These are phyloP conservation scores for Globisporangium spinosum DNA, from an alignment of 352 stramenopile species.

Conservation along the genomic window DNA sequence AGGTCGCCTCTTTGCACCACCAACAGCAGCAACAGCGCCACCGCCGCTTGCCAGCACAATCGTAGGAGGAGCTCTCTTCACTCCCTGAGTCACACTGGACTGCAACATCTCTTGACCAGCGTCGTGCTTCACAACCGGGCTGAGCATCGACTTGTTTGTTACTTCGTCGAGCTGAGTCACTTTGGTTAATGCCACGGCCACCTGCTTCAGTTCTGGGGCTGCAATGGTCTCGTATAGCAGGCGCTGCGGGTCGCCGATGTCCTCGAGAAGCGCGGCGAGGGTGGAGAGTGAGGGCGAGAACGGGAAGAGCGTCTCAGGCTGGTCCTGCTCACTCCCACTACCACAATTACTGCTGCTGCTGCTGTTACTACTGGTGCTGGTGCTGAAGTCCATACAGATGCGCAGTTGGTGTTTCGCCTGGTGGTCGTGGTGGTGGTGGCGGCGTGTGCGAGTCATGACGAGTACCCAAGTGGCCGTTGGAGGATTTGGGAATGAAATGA, in stretches of 20 bases:
- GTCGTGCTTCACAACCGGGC: neutral
- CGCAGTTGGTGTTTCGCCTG: neutral
- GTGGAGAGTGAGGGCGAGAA: neutral
- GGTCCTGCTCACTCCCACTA: neutral
- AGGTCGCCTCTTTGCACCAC: neutral
- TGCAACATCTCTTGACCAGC: neutral
- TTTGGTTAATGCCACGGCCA: neutral
- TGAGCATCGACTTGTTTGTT: neutral
- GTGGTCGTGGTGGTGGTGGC: too few relatives aligned
- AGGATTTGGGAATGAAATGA: too few relatives aligned
- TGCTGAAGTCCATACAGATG: neutral
- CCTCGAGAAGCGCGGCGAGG: neutral
- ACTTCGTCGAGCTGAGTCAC: neutral
- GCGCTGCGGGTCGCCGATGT: neutral
- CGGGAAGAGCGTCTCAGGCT: neutral
- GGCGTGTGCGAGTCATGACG: neutral
- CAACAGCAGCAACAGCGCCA: neutral
- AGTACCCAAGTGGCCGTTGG: neutral
- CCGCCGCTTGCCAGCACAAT: neutral
- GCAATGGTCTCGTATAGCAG: neutral
- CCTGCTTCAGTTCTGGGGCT: neutral
- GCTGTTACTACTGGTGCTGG: neutral
- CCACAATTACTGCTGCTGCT: neutral
- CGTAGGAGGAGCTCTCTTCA: neutral
- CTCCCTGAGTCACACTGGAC: neutral